phyloP scores from a whole-genome alignment of 1,284 basidiomycete species.

The Heterobasidion annosum region DNA sequence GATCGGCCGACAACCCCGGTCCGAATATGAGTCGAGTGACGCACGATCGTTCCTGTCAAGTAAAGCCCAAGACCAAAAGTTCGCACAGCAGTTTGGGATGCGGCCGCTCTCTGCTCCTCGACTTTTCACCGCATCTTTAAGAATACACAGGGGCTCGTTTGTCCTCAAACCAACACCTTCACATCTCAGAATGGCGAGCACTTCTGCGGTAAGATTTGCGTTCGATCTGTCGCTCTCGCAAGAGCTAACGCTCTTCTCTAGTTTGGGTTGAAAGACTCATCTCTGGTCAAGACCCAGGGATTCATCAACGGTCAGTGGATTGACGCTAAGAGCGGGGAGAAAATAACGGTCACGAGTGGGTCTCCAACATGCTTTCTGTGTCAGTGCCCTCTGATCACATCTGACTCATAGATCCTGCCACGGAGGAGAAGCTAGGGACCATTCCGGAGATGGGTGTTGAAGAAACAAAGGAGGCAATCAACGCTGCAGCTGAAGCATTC shows the following conservation, averaged over 20 bases:
- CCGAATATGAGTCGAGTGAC: not conserved
- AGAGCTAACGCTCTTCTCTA: conserved; percentile 16
- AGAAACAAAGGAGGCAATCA: conserved; percentile 77
- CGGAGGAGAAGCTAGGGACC: conserved; percentile 68
- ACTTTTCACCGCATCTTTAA: not conserved
- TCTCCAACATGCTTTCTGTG: conserved; percentile 8
- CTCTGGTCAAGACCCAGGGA: conserved; percentile 67
- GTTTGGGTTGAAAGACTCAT: conserved; percentile 72
- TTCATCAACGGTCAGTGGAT: conserved; percentile 81
- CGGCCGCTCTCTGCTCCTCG: not conserved
- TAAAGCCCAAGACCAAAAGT: not conserved
- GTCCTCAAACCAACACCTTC: not conserved
- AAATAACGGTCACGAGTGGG: conserved; percentile 71
- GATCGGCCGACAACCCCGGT: too few relatives aligned
- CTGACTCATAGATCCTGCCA: conserved; percentile 66
- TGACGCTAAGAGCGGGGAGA: conserved; percentile 63
- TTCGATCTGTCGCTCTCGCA: not conserved
- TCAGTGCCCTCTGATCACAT: not conserved
- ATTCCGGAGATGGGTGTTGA: conserved; percentile 81
- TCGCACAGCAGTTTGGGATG: not conserved
- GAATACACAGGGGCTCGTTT: not conserved
- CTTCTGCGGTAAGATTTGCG: not conserved
- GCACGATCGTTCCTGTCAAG: not conserved
- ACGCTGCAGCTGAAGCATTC: conserved; percentile 70
- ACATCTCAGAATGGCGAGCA: conserved; percentile 2